Conservation (phyloP, 148 eudicot genomes). For the Heliamphora exappendiculata region DNA sequence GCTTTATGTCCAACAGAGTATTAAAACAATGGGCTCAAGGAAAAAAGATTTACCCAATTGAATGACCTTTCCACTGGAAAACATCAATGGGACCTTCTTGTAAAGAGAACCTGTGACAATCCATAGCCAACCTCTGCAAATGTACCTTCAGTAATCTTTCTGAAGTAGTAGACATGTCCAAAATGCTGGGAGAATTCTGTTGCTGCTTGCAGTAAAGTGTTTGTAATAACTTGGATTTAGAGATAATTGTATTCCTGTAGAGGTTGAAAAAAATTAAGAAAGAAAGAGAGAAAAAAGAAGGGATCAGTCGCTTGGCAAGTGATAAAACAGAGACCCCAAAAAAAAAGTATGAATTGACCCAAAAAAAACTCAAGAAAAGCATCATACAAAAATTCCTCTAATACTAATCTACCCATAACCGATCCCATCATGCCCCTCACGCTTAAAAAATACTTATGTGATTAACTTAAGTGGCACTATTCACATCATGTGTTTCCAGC, state of each 20-base stretch:
- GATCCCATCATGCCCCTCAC: background rate
- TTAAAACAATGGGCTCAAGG: background rate
- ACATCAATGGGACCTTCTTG: conserved; percentile 36
- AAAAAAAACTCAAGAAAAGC: no score
- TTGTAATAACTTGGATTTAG: conserved; percentile 39
- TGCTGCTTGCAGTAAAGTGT: conserved; percentile 37
- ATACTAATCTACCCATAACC: background rate
- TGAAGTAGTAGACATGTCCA: conserved; percentile 19
- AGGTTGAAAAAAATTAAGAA: background rate
- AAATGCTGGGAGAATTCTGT: conserved; percentile 12
- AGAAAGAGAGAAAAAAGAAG: background rate
- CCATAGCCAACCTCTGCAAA: conserved; percentile 56
- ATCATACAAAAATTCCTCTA: background rate
- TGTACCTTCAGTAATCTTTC: conserved; percentile 28
- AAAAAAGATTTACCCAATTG: conserved; percentile 43
- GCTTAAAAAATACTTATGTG: background rate
- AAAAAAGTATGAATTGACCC: no score
- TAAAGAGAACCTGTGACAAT: conserved; percentile 44
- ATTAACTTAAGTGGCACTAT: background rate
- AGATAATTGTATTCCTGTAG: conserved; percentile 45
- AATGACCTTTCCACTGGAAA: conserved; percentile 73
- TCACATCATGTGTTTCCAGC: background rate
- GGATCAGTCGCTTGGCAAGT: background rate
- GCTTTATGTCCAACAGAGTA: background rate
- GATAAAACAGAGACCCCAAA: background rate